Conservation (phyloP, 139 green algal genomes). For the Tetradesmus obliquus region DNA sequence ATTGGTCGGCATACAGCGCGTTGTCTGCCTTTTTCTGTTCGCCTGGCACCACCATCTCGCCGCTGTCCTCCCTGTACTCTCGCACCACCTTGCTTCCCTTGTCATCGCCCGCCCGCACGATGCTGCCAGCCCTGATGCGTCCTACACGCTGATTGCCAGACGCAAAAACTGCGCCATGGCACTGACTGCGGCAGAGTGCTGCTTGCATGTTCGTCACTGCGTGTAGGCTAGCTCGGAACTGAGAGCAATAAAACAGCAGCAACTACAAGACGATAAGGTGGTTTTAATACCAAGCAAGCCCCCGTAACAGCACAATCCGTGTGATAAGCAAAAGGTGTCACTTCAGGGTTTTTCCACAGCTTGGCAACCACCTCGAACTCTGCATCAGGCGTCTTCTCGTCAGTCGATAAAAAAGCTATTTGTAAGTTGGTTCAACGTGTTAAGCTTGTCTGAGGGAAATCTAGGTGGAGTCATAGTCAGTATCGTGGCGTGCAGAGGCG, state of each 20-base stretch:
- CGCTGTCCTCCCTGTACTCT: constrained; percentile 42
- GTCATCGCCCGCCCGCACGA: constrained; percentile 3
- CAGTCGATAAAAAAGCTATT: neutral
- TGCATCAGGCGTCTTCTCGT: too few species aligned
- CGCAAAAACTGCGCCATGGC: neutral
- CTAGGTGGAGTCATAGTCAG: neutral
- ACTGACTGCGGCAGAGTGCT: neutral
- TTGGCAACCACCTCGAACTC: neutral
- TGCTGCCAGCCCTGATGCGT: neutral
- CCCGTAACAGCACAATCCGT: too few species aligned
- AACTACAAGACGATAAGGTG: neutral
- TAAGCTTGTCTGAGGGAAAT: neutral
- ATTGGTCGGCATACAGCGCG: constrained; percentile 31
- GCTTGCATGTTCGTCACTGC: neutral
- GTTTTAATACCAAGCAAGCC: too few species aligned
- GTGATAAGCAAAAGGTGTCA: neutral
- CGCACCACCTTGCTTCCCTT: constrained; percentile 34
- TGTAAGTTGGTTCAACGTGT: neutral
- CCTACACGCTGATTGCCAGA: neutral
- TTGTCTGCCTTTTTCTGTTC: constrained; percentile 18
- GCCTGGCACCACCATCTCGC: constrained; percentile 23
- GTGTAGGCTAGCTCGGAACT: neutral
- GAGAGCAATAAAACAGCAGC: neutral
- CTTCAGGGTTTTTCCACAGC: neutral
- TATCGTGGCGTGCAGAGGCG: neutral